Evolutionary conservation across 768 basidiomycete genomes (phyloP).

Genomic region (Tulasnella sp.): DNA sequence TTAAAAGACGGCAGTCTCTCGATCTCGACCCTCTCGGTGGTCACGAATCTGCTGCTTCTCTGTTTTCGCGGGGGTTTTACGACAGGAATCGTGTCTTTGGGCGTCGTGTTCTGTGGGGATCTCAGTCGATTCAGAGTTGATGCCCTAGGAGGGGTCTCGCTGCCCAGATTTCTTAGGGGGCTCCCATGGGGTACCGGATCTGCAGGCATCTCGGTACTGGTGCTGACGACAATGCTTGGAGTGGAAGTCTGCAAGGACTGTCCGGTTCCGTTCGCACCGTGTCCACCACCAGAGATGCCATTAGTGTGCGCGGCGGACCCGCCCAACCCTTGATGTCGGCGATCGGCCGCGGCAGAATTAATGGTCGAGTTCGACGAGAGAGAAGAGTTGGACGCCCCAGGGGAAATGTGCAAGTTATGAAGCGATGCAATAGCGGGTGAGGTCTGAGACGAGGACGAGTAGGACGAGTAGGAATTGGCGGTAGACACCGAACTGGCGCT

Average conservation of each 20-base stretch:
- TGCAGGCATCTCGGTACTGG: conserved; percentile 39
- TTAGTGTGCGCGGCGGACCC: no score
- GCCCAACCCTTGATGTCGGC: conserved; percentile 40
- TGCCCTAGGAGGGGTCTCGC: conserved; percentile 50
- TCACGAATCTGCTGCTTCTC: conserved; percentile 90
- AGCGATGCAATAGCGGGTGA: conserved; percentile 28
- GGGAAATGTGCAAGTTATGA: conserved; percentile 33
- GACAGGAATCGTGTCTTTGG: conserved; percentile 95
- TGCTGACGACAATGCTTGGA: conserved; percentile 77
- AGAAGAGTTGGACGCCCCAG: conserved; percentile 37
- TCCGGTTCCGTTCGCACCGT: conserved; percentile 2
- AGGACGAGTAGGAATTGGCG: conserved; percentile 32
- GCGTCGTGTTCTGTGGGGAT: conserved; percentile 47
- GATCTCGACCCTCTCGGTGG: conserved; percentile 92
- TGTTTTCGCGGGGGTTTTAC: conserved; percentile 96
- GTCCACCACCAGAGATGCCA: not conserved
- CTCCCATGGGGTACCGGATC: conserved; percentile 36
- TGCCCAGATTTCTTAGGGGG: conserved; percentile 21
- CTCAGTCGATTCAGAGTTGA: conserved; percentile 55
- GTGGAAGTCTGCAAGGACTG: conserved; percentile 39
- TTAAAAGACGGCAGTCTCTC: conserved; percentile 84
- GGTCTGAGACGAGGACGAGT: conserved; percentile 34
- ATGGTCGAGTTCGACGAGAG: conserved; percentile 5
- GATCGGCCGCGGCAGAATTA: conserved; percentile 39
- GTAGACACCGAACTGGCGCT: conserved; percentile 19